A percentile compares a stretch with the other conserved stretches of the same genome.
Evolutionary conservation across 805 yeast genomes (phyloP).

Genomic region (Jamesozyma hellenica): DNA sequence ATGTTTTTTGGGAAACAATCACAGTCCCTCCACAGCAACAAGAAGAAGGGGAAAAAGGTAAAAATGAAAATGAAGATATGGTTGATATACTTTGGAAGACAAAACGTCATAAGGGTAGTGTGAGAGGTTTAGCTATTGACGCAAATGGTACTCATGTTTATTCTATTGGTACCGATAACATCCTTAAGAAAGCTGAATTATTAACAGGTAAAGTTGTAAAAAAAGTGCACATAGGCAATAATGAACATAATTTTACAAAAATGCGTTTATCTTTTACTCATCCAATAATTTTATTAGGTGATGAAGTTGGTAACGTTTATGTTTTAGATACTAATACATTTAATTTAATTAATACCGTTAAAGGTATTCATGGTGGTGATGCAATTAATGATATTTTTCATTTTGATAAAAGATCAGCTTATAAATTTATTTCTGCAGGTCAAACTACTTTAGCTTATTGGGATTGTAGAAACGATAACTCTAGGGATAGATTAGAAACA

Average conservation of each 20-base stretch:
- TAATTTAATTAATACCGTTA: slow-evolving; percentile 39
- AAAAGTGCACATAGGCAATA: slow-evolving; percentile 28
- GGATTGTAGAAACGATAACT: slow-evolving; percentile 53
- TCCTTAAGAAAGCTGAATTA: slow-evolving; percentile 62
- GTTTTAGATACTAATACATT: slow-evolving; percentile 52
- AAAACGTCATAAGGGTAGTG: slow-evolving; percentile 81
- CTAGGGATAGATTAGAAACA: slow-evolving; percentile 15
- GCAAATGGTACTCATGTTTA: slow-evolving; percentile 42
- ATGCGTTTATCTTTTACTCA: slow-evolving; percentile 29
- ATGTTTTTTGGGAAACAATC: slow-evolving; percentile 35
- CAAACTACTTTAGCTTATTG: slow-evolving; percentile 71
- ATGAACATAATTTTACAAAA: slow-evolving; percentile 26
- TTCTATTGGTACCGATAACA: slow-evolving; percentile 71
- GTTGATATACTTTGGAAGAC: slow-evolving; percentile 61
- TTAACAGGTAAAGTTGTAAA: slow-evolving; percentile 66
- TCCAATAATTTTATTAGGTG: slow-evolving; percentile 43
- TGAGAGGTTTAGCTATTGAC: slow-evolving; percentile 60
- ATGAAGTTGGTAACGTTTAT: slow-evolving; percentile 59
- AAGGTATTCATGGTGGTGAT: slow-evolving; percentile 57
- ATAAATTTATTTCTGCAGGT: slow-evolving; percentile 72
- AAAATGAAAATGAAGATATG: slow-evolving; percentile 18
- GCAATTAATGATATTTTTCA: slow-evolving; percentile 66
- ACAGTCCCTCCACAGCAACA: slow-evolving; percentile 4
- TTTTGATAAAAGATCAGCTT: slow-evolving; percentile 54
- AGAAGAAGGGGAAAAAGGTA: slow-evolving; percentile 5